phyloP scores from a whole-genome alignment of 495 filamentous ascomycete species.

The Hypoxylon lienhwacheense region DNA sequence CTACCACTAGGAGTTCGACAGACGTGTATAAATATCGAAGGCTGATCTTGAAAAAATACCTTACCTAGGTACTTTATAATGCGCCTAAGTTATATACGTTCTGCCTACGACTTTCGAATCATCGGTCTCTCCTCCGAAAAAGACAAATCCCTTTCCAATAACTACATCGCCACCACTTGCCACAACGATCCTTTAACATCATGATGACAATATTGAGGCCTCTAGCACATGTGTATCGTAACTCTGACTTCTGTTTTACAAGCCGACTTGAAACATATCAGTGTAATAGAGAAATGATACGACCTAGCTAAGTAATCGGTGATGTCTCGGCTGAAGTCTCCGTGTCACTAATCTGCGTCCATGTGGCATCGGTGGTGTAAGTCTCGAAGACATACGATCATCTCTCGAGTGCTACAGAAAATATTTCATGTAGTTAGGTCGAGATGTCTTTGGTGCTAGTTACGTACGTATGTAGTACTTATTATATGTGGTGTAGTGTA shows the following conservation, averaged over 20 bases:
- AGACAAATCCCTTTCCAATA: no score
- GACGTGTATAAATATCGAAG: no score
- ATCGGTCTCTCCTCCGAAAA: no score
- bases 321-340: slow-evolving; percentile 1
- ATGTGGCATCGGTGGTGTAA: slow-evolving; percentile 15
- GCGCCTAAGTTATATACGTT: no score
- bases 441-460: no score
- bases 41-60: no score
- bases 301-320: slow-evolving; percentile 2
- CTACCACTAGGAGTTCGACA: no score
- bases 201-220: background rate
- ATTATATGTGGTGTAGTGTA: slow-evolving; percentile 2
- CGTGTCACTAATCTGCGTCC: slow-evolving; percentile 13
- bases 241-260: slow-evolving; percentile 18
- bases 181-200: slow-evolving; percentile 11
- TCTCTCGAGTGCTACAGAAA: slow-evolving; percentile 14
- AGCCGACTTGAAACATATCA: no score
- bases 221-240: slow-evolving; percentile 24
- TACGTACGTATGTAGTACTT: no score
- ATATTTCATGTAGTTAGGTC: slow-evolving; percentile 10
- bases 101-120: no score
- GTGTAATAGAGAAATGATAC: background rate
- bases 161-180: slow-evolving; percentile 19
- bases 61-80: no score
- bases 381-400: slow-evolving; percentile 18